Conservation (phyloP, 2,329 filamentous ascomycete genomes). For the Tolypocladium nubicola region DNA sequence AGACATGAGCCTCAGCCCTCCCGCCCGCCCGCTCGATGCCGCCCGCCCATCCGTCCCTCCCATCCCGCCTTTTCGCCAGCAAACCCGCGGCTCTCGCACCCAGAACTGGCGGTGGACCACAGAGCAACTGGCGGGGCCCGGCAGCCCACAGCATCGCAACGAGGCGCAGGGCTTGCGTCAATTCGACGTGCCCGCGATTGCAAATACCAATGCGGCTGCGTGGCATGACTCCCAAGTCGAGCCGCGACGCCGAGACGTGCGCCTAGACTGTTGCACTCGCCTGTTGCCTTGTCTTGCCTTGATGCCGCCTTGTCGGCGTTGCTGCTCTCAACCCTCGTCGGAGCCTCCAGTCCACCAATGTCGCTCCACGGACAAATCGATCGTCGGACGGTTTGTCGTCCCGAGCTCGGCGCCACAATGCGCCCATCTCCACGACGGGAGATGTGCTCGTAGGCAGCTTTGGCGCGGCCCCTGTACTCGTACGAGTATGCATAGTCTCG, state of each 20-base stretch:
- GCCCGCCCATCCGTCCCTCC: not conserved
- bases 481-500: not conserved
- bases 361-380: not conserved
- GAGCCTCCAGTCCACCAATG: not conserved
- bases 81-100: conserved; percentile 6
- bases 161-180: conserved; percentile 1
- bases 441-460: not conserved
- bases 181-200: not conserved
- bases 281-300: not conserved
- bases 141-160: conserved; percentile 1
- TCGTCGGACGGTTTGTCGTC: not conserved
- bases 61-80: conserved; percentile 10
- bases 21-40: not conserved
- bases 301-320: not conserved
- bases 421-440: not conserved
- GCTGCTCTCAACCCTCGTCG: not conserved
- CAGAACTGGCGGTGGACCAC: conserved; percentile 9
- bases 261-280: not conserved
- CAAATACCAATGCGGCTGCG: not conserved
- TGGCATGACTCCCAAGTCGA: not conserved
- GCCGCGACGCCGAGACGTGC: not conserved
- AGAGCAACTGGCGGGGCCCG: not conserved
- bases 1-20: conserved; percentile 1
- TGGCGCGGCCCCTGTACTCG: not conserved
- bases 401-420: not conserved